Conservation (phyloP, 2,329 filamentous ascomycete genomes). For the Fusarium virguliforme region DNA sequence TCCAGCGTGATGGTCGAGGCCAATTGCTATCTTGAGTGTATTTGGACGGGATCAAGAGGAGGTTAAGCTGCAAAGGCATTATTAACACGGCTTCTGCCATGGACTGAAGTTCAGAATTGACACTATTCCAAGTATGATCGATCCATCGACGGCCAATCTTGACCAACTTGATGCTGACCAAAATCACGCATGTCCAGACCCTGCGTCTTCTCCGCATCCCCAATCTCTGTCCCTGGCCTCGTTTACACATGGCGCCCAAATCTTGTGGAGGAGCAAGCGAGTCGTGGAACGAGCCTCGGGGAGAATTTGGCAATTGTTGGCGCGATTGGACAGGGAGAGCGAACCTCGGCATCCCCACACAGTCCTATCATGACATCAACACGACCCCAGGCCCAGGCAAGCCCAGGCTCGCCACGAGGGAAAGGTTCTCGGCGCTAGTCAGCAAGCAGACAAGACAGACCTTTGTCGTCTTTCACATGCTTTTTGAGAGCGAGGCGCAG, state of each 20-base stretch:
- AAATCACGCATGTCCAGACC: not conserved
- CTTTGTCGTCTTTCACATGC: constrained; percentile 45
- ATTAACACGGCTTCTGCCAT: not conserved
- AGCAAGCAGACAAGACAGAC: not conserved
- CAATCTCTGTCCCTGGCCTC: constrained; percentile 28
- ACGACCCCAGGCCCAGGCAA: not conserved
- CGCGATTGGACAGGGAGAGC: constrained; percentile 39
- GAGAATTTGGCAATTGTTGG: constrained; percentile 46
- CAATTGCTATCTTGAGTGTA: constrained; percentile 3
- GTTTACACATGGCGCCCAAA: constrained; percentile 11
- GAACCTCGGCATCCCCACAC: constrained; percentile 50
- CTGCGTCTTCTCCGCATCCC: constrained; percentile 32
- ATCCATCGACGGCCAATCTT: too few relatives aligned
- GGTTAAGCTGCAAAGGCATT: not conserved
- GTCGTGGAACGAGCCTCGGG: constrained; percentile 39
- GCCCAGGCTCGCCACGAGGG: constrained; percentile 16
- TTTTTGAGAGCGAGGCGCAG: constrained; percentile 37
- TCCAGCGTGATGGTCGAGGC: not conserved
- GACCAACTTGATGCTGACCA: not conserved
- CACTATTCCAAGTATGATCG: not conserved
- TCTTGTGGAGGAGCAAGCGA: constrained; percentile 16
- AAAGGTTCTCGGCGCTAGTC: constrained; percentile 22
- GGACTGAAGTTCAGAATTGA: not conserved
- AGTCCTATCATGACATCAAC: constrained; percentile 47
- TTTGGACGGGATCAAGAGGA: constrained; percentile 2